A percentile compares a stretch with the other conserved stretches of the same genome.
Conservation (phyloP, 805 yeast species). For the Saturnispora sanitii region DNA sequence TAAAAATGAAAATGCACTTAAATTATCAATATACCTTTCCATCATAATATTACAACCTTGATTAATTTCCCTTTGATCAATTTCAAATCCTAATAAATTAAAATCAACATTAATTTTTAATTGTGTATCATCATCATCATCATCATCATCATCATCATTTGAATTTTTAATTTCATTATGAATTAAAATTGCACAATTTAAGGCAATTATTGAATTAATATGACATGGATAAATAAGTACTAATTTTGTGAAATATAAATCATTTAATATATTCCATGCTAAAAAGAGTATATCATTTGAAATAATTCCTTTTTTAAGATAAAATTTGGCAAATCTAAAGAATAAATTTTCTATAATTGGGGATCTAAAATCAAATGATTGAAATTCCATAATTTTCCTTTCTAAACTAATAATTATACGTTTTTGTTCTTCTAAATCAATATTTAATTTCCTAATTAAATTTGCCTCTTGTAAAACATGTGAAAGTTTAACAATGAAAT, state of each 20-base stretch:
- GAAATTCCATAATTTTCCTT: conserved; percentile 62
- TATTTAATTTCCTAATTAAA: conserved; percentile 18
- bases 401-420: conserved; percentile 52
- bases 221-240: conserved; percentile 66
- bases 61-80: conserved; percentile 5
- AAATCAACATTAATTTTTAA: conserved; percentile 6
- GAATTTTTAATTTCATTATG: conserved; percentile 18
- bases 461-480: conserved; percentile 48
- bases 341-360: conserved; percentile 58
- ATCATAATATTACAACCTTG: conserved; percentile 23
- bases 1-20: conserved; percentile 18
- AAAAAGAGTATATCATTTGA: conserved; percentile 35
- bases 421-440: conserved; percentile 44
- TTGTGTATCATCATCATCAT: too few species aligned
- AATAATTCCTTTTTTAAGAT: conserved; percentile 14
- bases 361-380: conserved; percentile 71
- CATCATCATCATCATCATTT: conserved; percentile 3
- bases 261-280: conserved; percentile 73
- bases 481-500: conserved; percentile 65
- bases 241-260: conserved; percentile 59
- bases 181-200: conserved; percentile 42
- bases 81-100: conserved; percentile 8
- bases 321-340: conserved; percentile 48
- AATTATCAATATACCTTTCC: conserved; percentile 25
- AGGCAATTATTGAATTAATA: conserved; percentile 57